Conservation (phyloP, 2,329 filamentous ascomycete genomes). For the Biscogniauxia sp. region DNA sequence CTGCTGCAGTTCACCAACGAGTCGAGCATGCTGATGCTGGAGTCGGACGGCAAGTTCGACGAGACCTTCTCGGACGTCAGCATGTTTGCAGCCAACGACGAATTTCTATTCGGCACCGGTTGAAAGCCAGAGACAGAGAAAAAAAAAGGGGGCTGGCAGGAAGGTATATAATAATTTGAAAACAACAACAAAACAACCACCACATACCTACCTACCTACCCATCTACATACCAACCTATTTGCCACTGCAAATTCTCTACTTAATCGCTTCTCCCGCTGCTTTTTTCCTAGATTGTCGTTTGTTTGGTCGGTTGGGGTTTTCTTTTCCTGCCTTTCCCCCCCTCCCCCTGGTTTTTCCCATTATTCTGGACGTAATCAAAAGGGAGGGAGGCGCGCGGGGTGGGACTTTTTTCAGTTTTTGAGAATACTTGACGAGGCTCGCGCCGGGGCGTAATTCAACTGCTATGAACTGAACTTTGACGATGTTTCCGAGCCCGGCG, state of each 20-base stretch:
- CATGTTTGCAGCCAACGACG: slow-evolving; percentile 52
- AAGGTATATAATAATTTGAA: too few relatives aligned
- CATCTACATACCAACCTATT: too few relatives aligned
- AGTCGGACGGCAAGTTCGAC: slow-evolving; percentile 46
- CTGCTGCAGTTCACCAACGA: slow-evolving; percentile 46
- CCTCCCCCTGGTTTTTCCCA: not conserved
- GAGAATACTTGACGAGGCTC: not conserved
- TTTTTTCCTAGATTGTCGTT: not conserved
- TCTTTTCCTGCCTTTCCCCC: too few relatives aligned
- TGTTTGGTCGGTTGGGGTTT: too few relatives aligned
- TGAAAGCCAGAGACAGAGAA: not conserved
- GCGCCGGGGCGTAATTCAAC: not conserved
- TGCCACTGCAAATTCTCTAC: too few relatives aligned
- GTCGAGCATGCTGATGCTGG: slow-evolving; percentile 47
- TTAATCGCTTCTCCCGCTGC: not conserved
- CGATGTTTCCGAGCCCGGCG: not conserved
- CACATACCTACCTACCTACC: too few relatives aligned
- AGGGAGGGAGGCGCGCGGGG: too few relatives aligned
- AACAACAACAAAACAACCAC: too few relatives aligned
- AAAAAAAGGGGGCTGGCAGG: too few relatives aligned
- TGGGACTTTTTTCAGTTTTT: too few relatives aligned
- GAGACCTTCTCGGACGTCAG: slow-evolving; percentile 51
- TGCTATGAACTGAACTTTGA: not conserved
- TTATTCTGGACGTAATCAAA: not conserved
- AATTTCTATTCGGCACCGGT: slow-evolving; percentile 49